Evolutionary conservation across 2,329 filamentous ascomycete species (phyloP).

Genomic region (Aspergillus melleus): DNA sequence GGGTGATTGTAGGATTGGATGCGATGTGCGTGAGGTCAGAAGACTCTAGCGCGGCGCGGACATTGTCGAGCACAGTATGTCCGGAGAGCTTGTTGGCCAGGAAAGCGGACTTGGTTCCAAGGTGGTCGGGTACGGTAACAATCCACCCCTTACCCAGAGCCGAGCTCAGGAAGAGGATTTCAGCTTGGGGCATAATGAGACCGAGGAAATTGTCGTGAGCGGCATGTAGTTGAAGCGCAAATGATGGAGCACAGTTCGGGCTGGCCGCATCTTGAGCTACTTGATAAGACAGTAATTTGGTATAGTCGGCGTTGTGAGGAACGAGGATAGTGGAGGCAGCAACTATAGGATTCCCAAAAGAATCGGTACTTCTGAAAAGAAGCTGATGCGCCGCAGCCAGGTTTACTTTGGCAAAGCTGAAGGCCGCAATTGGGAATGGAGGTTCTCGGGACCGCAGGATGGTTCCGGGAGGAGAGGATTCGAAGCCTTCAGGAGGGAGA

Average conservation of each 20-base stretch:
- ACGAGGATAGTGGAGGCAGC: conserved; percentile 44
- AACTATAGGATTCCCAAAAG: conserved; percentile 34
- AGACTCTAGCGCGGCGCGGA: conserved; percentile 43
- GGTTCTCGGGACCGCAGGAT: conserved; percentile 28
- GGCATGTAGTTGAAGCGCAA: conserved; percentile 37
- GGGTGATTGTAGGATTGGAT: conserved; percentile 35
- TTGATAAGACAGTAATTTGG: conserved; percentile 46
- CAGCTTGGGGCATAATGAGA: conserved; percentile 33
- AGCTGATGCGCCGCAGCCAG: conserved; percentile 34
- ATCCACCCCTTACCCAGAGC: conserved; percentile 49
- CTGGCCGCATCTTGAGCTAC: conserved; percentile 32
- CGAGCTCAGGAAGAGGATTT: conserved; percentile 33
- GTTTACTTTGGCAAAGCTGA: conserved; percentile 23
- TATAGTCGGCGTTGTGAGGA: conserved; percentile 32
- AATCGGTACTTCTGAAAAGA: conserved; percentile 44
- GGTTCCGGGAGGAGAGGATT: conserved; percentile 24
- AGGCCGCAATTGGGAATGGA: conserved; percentile 24
- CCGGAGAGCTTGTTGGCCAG: conserved; percentile 44
- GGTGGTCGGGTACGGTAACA: conserved; percentile 50
- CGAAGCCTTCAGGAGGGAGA: conserved; percentile 27
- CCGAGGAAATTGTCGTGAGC: conserved; percentile 38
- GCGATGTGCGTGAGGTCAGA: conserved; percentile 31
- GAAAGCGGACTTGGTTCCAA: conserved; percentile 47
- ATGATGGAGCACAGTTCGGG: conserved; percentile 30
- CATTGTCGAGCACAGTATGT: conserved; percentile 45